Conservation (phyloP, 2,329 filamentous ascomycete genomes). For the Esteya vermicola region DNA sequence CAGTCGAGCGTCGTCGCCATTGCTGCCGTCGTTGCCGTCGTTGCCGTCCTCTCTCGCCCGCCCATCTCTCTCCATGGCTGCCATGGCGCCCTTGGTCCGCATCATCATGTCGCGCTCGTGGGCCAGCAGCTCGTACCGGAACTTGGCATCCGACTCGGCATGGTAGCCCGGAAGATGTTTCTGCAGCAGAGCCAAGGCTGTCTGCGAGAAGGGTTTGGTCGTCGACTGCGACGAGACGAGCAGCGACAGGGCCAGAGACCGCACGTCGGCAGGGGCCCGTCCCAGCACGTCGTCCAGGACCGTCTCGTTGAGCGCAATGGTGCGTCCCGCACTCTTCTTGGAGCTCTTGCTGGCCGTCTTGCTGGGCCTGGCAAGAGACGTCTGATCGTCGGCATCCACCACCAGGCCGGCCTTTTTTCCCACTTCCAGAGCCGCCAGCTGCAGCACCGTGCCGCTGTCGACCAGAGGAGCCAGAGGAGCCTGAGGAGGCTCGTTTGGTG, state of each 20-base stretch:
- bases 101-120: constrained; percentile 64
- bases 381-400: constrained; percentile 43
- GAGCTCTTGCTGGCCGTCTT: constrained; percentile 8
- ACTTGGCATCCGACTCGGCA: constrained; percentile 73
- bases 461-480: no score
- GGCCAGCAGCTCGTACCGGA: constrained; percentile 66
- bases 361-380: no score
- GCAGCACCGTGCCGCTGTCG: constrained; percentile 41
- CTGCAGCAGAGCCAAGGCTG: constrained; percentile 47
- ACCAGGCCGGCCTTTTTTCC: constrained; percentile 58
- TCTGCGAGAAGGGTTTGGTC: constrained; percentile 54
- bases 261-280: constrained; percentile 47
- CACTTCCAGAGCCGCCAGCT: constrained; percentile 53
- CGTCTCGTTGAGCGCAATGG: constrained; percentile 21
- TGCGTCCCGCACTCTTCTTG: constrained; percentile 6
- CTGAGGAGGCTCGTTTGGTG: constrained; percentile 16
- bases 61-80: constrained; percentile 37
- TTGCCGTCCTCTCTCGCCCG: constrained; percentile 15
- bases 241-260: constrained; percentile 69
- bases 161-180: constrained; percentile 57
- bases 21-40: neutral
- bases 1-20: constrained; percentile 15
- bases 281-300: constrained; percentile 38
- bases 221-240: constrained; percentile 63
- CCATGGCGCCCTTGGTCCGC: constrained; percentile 54